Evolutionary conservation across 2,329 filamentous ascomycete genomes (phyloP), one percentile per base, ranked within the genome.

Genomic region (Fusarium citri): DNA sequence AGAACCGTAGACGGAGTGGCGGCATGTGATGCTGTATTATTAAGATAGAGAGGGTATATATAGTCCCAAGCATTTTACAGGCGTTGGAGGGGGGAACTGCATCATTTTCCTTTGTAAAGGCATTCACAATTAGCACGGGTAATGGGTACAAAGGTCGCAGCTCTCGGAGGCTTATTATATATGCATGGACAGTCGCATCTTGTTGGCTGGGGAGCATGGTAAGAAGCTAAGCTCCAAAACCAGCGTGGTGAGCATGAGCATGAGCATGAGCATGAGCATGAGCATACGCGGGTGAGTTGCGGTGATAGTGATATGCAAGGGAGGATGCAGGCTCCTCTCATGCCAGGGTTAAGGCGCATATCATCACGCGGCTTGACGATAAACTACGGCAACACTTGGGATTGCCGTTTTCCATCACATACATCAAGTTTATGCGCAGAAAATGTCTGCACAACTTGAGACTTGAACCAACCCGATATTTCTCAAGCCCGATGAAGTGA

Each of bases 1-100:
- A 64, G 50, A 37, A n/a, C n/a, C 11, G 42, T 28, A 12, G 30
- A 55, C 42, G 28, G 47, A 60, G 18, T 8, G 46, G 53, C 28
- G 43, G 47, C 25, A 46, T 30, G 57, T 61, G 30, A 42, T 45
- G 43, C 37, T 64, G 63, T 60, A 64, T 31, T 55, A 61, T 63
- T 53, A 47, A 23, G 30, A 58, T 73, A 66, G 34, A 58, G 46
- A 43, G 51, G 40, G 31, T 31, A 63, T 59, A 53, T 26, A 47
- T 54, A 47, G 50, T 34, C 55, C 43, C 26, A 30, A 45, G 69
- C 60, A 72, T 73, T 64, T 51, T 53, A 37, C n/a, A 34, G 72
- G 73, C 72, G 72, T 75, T 74, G 57, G 53, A 34, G 46, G 70
- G 70, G 46, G 50, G 34, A 46, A 45, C 9, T 37, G 50, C 42